A percentile compares a stretch with the other conserved stretches of the same genome.
phyloP scores from a whole-genome alignment of 2,329 filamentous ascomycete species.

The Cryphonectria naterciae region DNA sequence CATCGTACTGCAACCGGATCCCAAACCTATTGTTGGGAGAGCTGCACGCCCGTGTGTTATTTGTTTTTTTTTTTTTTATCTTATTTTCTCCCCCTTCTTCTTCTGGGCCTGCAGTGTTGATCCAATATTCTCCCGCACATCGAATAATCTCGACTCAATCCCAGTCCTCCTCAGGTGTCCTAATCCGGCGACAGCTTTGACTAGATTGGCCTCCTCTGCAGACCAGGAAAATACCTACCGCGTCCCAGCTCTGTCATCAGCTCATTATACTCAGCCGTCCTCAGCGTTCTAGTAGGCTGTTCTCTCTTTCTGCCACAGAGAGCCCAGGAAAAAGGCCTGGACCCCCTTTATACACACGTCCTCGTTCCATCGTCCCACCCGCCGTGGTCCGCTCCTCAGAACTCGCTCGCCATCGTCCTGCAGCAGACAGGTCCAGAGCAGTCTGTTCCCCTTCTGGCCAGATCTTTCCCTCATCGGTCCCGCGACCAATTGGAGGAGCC shows the following conservation, averaged over 20 bases:
- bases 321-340: neutral
- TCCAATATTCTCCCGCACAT: constrained; percentile 18
- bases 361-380: constrained; percentile 2
- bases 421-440: neutral
- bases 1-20: constrained; percentile 7
- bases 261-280: neutral
- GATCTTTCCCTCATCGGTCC: neutral
- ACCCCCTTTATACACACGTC: neutral
- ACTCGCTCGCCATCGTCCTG: neutral
- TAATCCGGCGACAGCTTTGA: constrained; percentile 22
- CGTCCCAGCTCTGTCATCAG: neutral
- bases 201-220: constrained; percentile 22
- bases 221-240: neutral
- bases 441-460: neutral
- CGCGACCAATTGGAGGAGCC: constrained; percentile 9
- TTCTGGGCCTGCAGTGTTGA: neutral
- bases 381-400: neutral
- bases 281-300: constrained; percentile 3
- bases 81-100: neutral
- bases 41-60: neutral
- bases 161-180: constrained; percentile 11
- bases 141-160: constrained; percentile 20
- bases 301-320: neutral
- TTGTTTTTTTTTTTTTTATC: neutral
- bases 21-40: neutral